A percentile compares a stretch with the other conserved stretches of the same genome.
Evolutionary conservation across 2,329 filamentous ascomycete genomes (phyloP).

Genomic region (Clathrospora elynae): DNA sequence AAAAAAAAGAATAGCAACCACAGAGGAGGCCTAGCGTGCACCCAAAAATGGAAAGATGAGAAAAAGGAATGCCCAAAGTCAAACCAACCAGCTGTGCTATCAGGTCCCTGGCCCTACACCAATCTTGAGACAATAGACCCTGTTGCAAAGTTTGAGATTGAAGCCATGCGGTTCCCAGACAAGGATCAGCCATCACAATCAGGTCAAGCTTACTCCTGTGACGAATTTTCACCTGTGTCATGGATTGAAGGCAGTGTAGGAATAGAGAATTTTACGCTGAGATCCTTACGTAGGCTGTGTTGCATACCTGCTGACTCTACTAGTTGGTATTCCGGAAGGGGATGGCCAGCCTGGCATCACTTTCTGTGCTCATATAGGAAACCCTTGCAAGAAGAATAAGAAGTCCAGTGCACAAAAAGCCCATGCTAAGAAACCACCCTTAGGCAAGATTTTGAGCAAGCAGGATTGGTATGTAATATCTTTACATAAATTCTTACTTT

Average conservation of each 20-base stretch:
- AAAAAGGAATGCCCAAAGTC: background rate
- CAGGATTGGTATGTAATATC: background rate
- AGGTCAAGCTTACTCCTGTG: background rate
- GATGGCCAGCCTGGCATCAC: background rate
- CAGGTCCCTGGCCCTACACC: background rate
- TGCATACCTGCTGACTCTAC: background rate
- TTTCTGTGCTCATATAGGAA: background rate
- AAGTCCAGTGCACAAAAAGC: no score
- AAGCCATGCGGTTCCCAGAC: background rate
- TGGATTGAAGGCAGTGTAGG: background rate
- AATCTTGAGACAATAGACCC: background rate
- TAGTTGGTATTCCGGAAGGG: background rate
- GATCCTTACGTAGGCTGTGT: background rate
- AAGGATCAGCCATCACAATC: background rate
- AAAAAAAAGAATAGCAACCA: constrained; percentile 4
- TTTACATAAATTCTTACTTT: constrained; percentile 8
- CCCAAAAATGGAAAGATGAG: background rate
- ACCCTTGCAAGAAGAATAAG: background rate
- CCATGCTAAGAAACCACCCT: no score
- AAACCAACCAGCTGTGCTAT: background rate
- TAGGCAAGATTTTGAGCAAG: constrained; percentile 1
- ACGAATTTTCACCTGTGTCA: background rate
- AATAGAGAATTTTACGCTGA: background rate
- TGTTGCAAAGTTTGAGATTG: background rate
- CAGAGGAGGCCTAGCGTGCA: background rate